phyloP scores from a whole-genome alignment of 352 stramenopile species.

The Phytophthora sp. region DNA sequence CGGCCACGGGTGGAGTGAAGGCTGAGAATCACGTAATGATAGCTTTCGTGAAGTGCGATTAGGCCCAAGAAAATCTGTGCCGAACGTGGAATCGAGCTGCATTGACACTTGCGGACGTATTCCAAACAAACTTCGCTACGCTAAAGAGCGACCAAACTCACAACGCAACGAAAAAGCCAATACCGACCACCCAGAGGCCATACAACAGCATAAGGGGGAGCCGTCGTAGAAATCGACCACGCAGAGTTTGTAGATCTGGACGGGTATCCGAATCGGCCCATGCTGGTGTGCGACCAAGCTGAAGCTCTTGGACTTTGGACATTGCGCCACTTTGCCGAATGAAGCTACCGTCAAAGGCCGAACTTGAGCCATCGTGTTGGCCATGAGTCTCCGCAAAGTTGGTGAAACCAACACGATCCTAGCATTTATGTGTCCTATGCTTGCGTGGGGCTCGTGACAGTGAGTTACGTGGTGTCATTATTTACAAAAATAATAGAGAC shows the following conservation, averaged over 20 bases:
- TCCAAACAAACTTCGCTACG: slow-evolving; percentile 18
- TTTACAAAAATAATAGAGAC: too few species aligned
- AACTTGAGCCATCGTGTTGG: slow-evolving; percentile 12
- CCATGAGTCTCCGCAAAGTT: too few species aligned
- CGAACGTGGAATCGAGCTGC: slow-evolving; percentile 6
- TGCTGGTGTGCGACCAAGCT: slow-evolving; percentile 12
- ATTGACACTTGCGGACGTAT: neutral
- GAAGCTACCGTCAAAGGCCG: neutral
- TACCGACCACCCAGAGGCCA: slow-evolving; percentile 40
- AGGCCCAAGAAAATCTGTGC: slow-evolving; percentile 36
- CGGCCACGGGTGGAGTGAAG: slow-evolving; percentile 44
- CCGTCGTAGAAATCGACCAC: slow-evolving; percentile 38
- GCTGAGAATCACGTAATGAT: slow-evolving; percentile 35
- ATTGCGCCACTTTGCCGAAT: slow-evolving; percentile 2
- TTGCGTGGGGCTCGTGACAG: slow-evolving; percentile 2
- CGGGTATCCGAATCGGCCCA: slow-evolving; percentile 28
- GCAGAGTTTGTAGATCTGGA: slow-evolving; percentile 33
- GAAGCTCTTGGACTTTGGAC: neutral
- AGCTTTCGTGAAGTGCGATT: slow-evolving; percentile 52
- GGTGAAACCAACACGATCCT: neutral
- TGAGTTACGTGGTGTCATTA: slow-evolving; percentile 2
- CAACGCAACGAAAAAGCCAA: slow-evolving; percentile 29
- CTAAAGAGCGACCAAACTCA: slow-evolving; percentile 22
- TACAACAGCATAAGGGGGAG: slow-evolving; percentile 31
- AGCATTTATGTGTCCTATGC: neutral